Percentiles rank a stretch among this genome's conserved stretches.
Conservation (phyloP, 1,284 basidiomycete species). For the Athelia sp. region DNA sequence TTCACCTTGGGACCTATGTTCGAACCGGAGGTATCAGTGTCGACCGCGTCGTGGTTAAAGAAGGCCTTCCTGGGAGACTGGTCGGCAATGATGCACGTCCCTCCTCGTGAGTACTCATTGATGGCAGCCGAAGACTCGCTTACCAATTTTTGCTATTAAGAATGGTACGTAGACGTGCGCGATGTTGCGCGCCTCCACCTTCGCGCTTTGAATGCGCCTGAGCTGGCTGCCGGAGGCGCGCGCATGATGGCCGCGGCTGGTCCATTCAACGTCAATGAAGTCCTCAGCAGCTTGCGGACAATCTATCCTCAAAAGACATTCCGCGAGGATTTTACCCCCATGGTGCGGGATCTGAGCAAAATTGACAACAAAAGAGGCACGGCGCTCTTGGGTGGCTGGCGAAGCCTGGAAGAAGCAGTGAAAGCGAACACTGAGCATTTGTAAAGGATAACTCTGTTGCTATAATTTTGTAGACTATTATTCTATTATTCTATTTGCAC, state of each 20-base stretch:
- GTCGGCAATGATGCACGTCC: not conserved
- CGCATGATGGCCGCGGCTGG: not conserved
- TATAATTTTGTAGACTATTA: no score
- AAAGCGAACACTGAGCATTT: not conserved
- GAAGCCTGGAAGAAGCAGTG: not conserved
- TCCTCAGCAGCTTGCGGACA: not conserved
- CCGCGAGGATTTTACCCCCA: not conserved
- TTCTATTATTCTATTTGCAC: no score
- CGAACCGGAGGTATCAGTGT: not conserved
- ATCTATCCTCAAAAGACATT: not conserved
- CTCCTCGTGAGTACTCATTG: not conserved
- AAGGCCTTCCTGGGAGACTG: not conserved
- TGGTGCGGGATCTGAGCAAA: not conserved
- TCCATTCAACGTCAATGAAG: not conserved
- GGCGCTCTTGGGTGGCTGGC: not conserved
- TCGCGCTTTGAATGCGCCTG: not conserved
- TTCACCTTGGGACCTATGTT: not conserved
- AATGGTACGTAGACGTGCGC: conserved; percentile 1
- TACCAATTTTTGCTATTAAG: not conserved
- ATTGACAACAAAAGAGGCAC: not conserved
- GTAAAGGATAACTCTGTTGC: no score
- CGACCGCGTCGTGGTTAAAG: not conserved
- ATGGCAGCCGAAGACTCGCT: not conserved
- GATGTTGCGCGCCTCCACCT: not conserved
- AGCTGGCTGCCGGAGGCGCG: not conserved